Conservation (phyloP, 495 filamentous ascomycete genomes). For the Penicillium chermesinum region DNA sequence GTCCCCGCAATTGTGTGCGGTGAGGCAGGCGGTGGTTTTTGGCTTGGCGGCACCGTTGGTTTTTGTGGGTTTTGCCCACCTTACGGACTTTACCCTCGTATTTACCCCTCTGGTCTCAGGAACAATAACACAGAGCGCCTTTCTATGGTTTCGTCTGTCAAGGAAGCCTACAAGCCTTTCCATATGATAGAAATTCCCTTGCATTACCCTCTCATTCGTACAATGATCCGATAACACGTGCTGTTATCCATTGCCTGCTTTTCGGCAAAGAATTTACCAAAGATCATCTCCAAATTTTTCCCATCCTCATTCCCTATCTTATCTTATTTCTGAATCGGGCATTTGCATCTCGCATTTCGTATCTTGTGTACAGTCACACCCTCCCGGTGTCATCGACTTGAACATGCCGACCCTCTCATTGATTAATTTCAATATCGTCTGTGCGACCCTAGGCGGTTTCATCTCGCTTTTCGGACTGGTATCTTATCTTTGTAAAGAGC, state of each 20-base stretch:
- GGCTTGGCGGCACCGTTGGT: background rate
- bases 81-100: background rate
- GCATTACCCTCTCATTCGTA: conserved; percentile 11
- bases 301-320: background rate
- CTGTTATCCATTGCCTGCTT: conserved; percentile 10
- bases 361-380: too few relatives aligned
- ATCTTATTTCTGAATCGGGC: too few relatives aligned
- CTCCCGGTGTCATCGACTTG: too few relatives aligned
- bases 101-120: too few relatives aligned
- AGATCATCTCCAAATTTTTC: background rate
- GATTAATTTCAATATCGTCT: conserved; percentile 86
- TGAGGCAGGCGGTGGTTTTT: too few relatives aligned
- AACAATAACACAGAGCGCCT: too few relatives aligned
- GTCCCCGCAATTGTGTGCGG: background rate
- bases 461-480: conserved; percentile 84
- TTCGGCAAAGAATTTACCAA: too few relatives aligned
- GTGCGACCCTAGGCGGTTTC: conserved; percentile 78
- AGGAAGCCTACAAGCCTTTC: background rate
- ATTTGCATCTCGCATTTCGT: too few relatives aligned
- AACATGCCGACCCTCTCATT: conserved; percentile 74
- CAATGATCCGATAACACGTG: conserved; percentile 45
- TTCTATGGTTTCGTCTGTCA: background rate
- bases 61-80: background rate
- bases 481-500: conserved; percentile 84
- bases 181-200: conserved; percentile 20